Base-by-base conservation (phyloP, 305 asterid genomes). In the Coffea humblotiana region DNA sequence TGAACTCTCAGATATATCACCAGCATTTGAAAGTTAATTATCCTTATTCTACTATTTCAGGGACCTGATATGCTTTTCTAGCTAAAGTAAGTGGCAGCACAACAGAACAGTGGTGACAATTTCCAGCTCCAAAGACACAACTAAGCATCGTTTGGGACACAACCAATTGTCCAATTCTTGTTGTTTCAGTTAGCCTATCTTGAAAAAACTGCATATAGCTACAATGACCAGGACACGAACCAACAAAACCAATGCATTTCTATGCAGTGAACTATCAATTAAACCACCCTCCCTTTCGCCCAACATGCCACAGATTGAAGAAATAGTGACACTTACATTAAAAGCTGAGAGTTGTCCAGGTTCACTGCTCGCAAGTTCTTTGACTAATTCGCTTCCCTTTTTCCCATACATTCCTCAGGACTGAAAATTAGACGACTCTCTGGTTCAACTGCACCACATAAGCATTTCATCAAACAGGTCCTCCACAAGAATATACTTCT, bases 341-440 rank as follows among this genome's bases (percentile, higher is more conserved):
- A 90, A 94, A 80, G 93, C 89, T 54, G 88, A 71, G 71, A 94
- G 91, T 86, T 92, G 97, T 77, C 98, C 97, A n/a, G 91, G 90
- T 76, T 92, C 95, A 69, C 87, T 64, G 63, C 90, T 88, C 2
- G 90, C 93, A 27, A 92, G 82, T 87, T 94, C 98, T 82, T 85
- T 92, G 75, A 91, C 92, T 82, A 94, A 84, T 72, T 90, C 97
- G 23, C 90, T 85, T 74, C 90, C 97, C 81, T 89, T 94, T 84
- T 87, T 91, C 75, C 87, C 97, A 19, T 91, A 91, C 97, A 94
- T 92, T 43, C 82, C 81, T 80, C 77, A 67, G 71, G 71, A 15
- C 73, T 27, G 74, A 77, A 69, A 77, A 73, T 52, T 60, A 25
- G 12, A 60, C 35, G 23, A 72, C 54, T 1, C 43, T 66, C 11